Base-by-base conservation (phyloP, 148 eudicot species). In the Nepenthes gracilis region DNA sequence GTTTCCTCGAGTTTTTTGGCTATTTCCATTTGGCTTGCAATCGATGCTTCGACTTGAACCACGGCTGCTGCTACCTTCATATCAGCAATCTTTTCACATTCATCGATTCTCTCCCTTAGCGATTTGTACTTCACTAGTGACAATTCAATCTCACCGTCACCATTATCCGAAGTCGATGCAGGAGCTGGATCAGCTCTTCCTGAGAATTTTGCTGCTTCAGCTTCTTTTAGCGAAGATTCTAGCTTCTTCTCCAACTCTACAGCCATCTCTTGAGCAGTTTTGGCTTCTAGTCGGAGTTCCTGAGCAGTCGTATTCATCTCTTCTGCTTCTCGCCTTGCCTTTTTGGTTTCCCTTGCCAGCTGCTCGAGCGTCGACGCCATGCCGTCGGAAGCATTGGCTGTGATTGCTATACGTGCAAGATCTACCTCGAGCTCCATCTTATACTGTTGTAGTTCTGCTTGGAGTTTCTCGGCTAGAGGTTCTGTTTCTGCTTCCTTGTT, bases 31-130 rank as follows among this genome's bases (percentile, higher is more conserved):
- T 81, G 83, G 40, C 73, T 83, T 56, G 73, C 84, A 35, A 69
- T 75, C 12, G 84, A 64, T 2, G 72, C 77, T 73, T 93, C 86
- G 45, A 83, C 83, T 15, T 84, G 81, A 8, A 87, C 87, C 72
- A 70, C 66, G 14, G 90, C 82, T 9, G 74, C 81, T 5, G 68
- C 83, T 65, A 81, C 90, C 76, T 89, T 80, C 33, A 37, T 36
- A 37, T 84, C 76, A 13, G 84, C 95, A 55, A 70, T 45, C n/a
- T 67, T 79, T 49, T 54, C 74, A 1, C 64, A 65, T 52, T 76
- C 82, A 50, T 76, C 70, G 0, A 63, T 80, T 71, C 78, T 89
- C 79, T 58, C 81, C 36, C 62, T 77, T 75, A 81, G 45, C 4
- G 79, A 64, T 43, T 77, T 75, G 62, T 67, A 82, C 33, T 86